A percentile compares a stretch with the other conserved stretches of the same genome.
These are phyloP conservation scores for Solanum piurae DNA, from an alignment of 257 asterid genomes.

Conservation along the genomic window DNA sequence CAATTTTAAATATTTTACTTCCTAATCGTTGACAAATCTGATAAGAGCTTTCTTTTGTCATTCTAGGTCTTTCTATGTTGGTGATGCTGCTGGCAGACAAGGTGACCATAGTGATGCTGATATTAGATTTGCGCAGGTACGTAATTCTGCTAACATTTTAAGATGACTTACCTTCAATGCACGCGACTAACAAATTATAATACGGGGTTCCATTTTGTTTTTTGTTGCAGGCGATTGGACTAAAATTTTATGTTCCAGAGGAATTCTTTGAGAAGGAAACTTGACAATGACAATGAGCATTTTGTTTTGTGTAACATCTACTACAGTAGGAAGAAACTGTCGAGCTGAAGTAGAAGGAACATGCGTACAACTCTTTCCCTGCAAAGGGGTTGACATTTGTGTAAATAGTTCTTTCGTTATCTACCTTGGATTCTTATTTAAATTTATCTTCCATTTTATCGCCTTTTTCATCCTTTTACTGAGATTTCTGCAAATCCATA, in stretches of 20 bases:
- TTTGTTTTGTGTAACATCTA: not conserved
- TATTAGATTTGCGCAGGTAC: constrained; percentile 83
- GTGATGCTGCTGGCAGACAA: constrained; percentile 97
- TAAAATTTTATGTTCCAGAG: constrained; percentile 73
- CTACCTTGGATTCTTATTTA: not conserved
- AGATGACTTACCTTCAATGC: not conserved
- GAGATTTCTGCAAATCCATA: not conserved
- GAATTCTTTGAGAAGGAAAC: constrained; percentile 28
- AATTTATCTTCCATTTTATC: not conserved
- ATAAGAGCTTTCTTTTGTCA: constrained; percentile 2
- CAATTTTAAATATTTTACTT: not conserved
- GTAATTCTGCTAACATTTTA: not conserved
- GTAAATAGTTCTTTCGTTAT: not conserved
- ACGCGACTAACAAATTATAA: not conserved
- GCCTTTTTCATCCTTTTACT: not conserved
- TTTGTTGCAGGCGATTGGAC: constrained; percentile 61
- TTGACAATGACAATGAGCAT: constrained; percentile 3
- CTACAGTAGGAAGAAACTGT: not conserved
- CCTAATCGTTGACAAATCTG: not conserved
- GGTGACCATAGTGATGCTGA: constrained; percentile 88
- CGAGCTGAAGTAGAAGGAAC: not conserved
- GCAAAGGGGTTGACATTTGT: not conserved
- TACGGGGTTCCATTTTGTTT: not conserved
- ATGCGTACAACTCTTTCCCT: not conserved
- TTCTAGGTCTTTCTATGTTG: constrained; percentile 83